Conservation (phyloP, 208 protist genomes). For the Leishmania major region DNA sequence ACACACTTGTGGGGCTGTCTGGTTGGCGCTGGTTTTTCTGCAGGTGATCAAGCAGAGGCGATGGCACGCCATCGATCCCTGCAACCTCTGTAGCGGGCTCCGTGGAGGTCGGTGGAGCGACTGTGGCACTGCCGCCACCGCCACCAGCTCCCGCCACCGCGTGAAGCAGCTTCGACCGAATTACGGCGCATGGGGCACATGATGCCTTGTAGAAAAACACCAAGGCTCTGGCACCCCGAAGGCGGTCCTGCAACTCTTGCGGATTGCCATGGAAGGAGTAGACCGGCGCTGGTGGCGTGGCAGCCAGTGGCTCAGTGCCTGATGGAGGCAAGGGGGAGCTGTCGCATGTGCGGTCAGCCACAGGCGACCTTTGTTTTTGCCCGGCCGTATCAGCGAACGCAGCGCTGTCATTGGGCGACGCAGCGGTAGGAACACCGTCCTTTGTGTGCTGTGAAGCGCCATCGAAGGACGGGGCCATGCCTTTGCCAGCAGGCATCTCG, state of each 20-base stretch:
- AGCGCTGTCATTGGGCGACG: neutral
- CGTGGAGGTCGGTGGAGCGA: no score
- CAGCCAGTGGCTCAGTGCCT: neutral
- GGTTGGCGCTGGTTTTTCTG: neutral
- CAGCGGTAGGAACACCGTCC: neutral
- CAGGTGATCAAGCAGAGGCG: neutral
- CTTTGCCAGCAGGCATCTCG: neutral
- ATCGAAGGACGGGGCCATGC: neutral
- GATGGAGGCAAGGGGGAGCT: neutral
- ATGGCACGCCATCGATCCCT: neutral
- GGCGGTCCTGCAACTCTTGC: conserved; percentile 44
- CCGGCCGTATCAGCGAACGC: neutral
- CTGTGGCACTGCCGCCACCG: neutral
- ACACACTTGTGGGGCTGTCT: neutral
- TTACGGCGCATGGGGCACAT: conserved; percentile 63
- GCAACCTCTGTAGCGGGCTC: neutral
- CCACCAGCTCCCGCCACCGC: conserved; percentile 25
- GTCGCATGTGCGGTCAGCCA: neutral
- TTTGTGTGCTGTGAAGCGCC: neutral
- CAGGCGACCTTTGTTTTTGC: neutral
- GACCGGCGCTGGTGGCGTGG: conserved; percentile 11
- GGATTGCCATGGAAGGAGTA: conserved; percentile 55
- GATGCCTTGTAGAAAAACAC: conserved; percentile 84
- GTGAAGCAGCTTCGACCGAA: conserved; percentile 51
- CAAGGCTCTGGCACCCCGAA: conserved; percentile 41